Base-by-base conservation (phyloP, 2,329 filamentous ascomycete species). In the Claviceps arundinis region DNA sequence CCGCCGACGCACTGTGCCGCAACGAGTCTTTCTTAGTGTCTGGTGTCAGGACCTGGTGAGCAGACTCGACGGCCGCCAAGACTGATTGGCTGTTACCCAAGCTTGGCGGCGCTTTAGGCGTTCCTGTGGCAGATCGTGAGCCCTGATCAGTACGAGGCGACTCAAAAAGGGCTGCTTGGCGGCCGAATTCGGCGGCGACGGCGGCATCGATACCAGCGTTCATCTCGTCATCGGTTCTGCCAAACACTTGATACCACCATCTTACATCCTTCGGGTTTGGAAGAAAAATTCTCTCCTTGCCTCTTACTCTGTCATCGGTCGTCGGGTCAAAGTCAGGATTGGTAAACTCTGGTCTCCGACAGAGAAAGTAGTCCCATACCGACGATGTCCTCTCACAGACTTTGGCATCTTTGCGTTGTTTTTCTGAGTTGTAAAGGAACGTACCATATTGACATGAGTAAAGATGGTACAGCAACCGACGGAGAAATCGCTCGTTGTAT, bases 381-480 rank as follows among this genome's bases (percentile, higher is more conserved):
- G 88, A 95, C 3, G 85, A 77, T 3, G 89, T 95, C 51, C 80
- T 77, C 60, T 89, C 82, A 41, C 74, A 72, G 1, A 87, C 82
- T 30, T 74, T 76, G 22, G 80, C 77, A 44, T 93, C 85, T 16
- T 80, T 72, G 3, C 93, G 83, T 61, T 95, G 87, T 62, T 89
- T 93, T 66, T 98, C 93, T 52, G 82, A 94, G 69, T 98, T 96
- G 68, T 87, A 95, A 5, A 98, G 75, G 65, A 98, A 98, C 0
- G 91, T 96, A 46, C 93, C 93, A 57, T 96, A 98, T 65, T 98
- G 93, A 58, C 90, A 95, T 0, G 91, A 91, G 64, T 97, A 91
- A 1, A 95, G 77, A 65, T 98, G 93, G 64, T 97, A 98, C 1
- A 97, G 74, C 3, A 98, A 73, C 19, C 93, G 82, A 26, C 89